A percentile compares a stretch with the other conserved stretches of the same genome.
Conservation (phyloP, 306 rosid species). For the Cucumis melo region DNA sequence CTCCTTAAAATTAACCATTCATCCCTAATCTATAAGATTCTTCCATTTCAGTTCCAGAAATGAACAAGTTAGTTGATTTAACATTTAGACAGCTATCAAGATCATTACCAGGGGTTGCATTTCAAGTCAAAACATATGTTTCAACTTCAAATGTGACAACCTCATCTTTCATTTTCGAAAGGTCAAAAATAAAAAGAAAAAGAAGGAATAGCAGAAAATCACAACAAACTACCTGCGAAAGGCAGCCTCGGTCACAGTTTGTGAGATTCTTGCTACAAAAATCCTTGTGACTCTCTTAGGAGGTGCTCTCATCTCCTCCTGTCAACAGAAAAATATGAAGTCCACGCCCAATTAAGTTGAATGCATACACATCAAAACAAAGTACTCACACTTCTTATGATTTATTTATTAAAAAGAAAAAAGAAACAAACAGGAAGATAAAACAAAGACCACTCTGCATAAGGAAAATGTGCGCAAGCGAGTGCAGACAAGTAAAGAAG, state of each 20-base stretch:
- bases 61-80: neutral
- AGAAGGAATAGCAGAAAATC: neutral
- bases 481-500: neutral
- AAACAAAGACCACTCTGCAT: neutral
- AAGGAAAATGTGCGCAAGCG: neutral
- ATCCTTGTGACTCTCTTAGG: slow-evolving; percentile 78
- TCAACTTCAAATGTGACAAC: neutral
- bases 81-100: neutral
- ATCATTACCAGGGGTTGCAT: neutral
- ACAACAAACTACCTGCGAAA: slow-evolving; percentile 58
- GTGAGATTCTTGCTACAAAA: slow-evolving; percentile 91
- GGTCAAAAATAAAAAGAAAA: neutral
- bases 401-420: neutral
- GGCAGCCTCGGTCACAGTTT: slow-evolving; percentile 66
- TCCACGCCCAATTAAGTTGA: slow-evolving; percentile 1
- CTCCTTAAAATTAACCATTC: neutral
- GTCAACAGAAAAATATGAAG: slow-evolving; percentile 14
- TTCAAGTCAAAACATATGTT: neutral
- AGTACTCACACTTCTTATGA: neutral
- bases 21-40: neutral
- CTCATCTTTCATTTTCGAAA: neutral
- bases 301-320: slow-evolving; percentile 98
- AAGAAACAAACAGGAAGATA: neutral
- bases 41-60: neutral
- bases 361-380: neutral